Base-by-base conservation (phyloP, 768 basidiomycete genomes). In the Termitomyces sp. region DNA sequence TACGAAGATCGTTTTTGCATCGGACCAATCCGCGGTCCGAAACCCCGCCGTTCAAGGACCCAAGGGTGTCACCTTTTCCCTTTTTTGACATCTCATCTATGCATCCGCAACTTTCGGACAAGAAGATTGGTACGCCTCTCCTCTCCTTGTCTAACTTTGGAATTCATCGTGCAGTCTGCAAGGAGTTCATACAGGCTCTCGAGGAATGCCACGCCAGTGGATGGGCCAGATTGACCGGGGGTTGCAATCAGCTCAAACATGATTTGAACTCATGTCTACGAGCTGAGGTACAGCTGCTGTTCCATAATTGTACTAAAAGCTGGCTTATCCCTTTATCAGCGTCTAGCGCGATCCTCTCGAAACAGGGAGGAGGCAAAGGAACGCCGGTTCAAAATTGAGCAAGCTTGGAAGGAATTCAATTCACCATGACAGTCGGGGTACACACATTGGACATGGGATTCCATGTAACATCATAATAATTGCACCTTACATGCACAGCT, bases 161-260 rank as follows among this genome's bases (percentile, higher is more conserved):
- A 52, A 21, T 50, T 62, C 47, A 58, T 46, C 15, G 57, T 40
- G 26, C 54, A 91, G 89, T 75, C 38, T 91, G 89, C 75, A 80
- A 75, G 64, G 87, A 89, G 17, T 85, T 91, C 65, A 88, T 91
- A 54, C 73, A 89, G 61, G 89, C 89, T 2, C 82, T 91, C 26
- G 80, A 90, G 50, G 72, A 78, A 47, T 91, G 89, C 65, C 89
- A 91, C 64, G 66, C 73, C 19, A 79, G 74, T 63, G 75, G 68
- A 21, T 89, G 86, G 85, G 77, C 78, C 26, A 81, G 82, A 60
- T 77, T 86, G 59, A 80, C 83, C 1, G 89, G 89, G 21, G 79
- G 76, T 17, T 91, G 89, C 67, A 91, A 91, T 64, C 71, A 65
- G 56, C 75, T 78, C 51, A 91, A 91, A 71, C 73, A 82, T 54